Base-by-base conservation (phyloP, 2,329 filamentous ascomycete genomes). In the Zasmidium cellare region DNA sequence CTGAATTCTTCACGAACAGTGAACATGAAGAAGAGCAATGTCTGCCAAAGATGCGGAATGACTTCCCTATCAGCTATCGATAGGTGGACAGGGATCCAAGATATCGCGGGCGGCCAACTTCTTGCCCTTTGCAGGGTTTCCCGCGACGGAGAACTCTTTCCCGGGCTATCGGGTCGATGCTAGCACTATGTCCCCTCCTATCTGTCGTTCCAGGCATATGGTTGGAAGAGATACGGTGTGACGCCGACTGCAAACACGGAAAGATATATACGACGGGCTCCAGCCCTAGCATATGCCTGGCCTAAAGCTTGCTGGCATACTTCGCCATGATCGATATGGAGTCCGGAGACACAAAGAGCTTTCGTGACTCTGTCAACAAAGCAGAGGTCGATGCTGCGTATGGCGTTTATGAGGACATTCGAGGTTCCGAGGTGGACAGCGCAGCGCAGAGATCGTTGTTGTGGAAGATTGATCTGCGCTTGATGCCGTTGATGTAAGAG, bases 381-480 rank as follows among this genome's bases (percentile, higher is more conserved):
- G 19, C 25, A 14, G 51, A 52, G 9, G 23, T 53, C 20, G 55
- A 52, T 47, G 31, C 44, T 9, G 46, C 28, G 22, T 45, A 56
- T 46, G 49, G 55, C 18, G 41, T 12, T 1, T 19, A 52, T 12
- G 48, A 57, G 19, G 55, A 57, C 14, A 11, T 52, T 9, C 22
- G 31, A 7, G 48, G 24, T 46, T 12, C 31, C 18, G 38, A 47
- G 31, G 31, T 14, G 18, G 22, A 44, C 19, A 18, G 6, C n/a
- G 18, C 41, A 14, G 14, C 28, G 14, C 22, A 48, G 20, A 22
- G 49, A 24, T 85, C 82, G n/a, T 19, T 58, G 23, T 45, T 58
- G 23, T 50, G 53, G 53, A 66, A 51, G 31, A 62, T 64, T 18
- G 62, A 56, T 19, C 58, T 59, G 55, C 56, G 63, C 35, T 56